Evolutionary conservation across 2,329 filamentous ascomycete species (phyloP).

Genomic region (Hysterium pulicare): DNA sequence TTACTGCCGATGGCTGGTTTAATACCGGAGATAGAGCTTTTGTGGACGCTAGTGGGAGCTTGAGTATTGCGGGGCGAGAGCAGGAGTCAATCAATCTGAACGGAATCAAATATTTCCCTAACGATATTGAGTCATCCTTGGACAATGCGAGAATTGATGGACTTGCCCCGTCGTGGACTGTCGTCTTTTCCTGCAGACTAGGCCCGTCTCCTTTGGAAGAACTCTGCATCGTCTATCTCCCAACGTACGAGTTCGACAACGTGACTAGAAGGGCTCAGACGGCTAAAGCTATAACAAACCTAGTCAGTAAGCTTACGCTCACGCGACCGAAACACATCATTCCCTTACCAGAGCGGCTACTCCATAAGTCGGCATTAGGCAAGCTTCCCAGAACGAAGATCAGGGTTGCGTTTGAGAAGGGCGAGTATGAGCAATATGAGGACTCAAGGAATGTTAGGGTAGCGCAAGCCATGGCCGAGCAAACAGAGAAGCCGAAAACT

Average conservation of each 20-base stretch:
- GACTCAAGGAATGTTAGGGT: slow-evolving; percentile 3
- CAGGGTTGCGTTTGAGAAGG: slow-evolving; percentile 18
- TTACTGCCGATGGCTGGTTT: slow-evolving; percentile 23
- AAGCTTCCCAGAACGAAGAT: slow-evolving; percentile 43
- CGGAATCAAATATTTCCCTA: slow-evolving; percentile 20
- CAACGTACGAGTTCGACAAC: slow-evolving; percentile 22
- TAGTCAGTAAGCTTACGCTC: slow-evolving; percentile 7
- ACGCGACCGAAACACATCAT: slow-evolving; percentile 10
- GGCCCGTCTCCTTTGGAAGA: slow-evolving; percentile 33
- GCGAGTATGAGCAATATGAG: slow-evolving; percentile 4
- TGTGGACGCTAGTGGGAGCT: slow-evolving; percentile 20
- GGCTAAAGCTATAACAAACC: slow-evolving; percentile 16
- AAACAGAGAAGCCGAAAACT: not conserved
- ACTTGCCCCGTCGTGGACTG: slow-evolving; percentile 4
- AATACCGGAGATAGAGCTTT: slow-evolving; percentile 20
- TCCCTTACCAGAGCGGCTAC: not conserved
- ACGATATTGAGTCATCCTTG: slow-evolving; percentile 19
- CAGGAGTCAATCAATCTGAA: slow-evolving; percentile 27
- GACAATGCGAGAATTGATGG: slow-evolving; percentile 15
- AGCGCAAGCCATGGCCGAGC: not conserved
- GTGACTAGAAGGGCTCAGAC: slow-evolving; percentile 18
- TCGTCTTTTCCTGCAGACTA: slow-evolving; percentile 4
- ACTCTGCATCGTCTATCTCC: slow-evolving; percentile 41
- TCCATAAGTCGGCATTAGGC: slow-evolving; percentile 32
- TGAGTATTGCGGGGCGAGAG: slow-evolving; percentile 19